Conservation (phyloP, 2,329 filamentous ascomycete genomes). For the Cordyceps fumosorosea region DNA sequence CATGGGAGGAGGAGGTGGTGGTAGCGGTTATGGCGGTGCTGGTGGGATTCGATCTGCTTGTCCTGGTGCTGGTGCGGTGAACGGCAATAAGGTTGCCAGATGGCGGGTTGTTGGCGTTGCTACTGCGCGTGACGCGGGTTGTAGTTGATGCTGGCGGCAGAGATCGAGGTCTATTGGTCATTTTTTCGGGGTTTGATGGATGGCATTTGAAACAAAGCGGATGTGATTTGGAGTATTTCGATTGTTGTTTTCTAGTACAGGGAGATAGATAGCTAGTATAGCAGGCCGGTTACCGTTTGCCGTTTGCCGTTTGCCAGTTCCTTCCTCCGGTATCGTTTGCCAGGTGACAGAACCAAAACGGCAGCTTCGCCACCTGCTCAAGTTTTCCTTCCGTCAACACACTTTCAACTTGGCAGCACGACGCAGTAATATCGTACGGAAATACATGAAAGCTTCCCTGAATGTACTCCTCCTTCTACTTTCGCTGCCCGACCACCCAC, state of each 20-base stretch:
- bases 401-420: not conserved
- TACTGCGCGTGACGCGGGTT: conserved; percentile 2
- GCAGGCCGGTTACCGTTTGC: not conserved
- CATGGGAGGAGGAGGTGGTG: not conserved
- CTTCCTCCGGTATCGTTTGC: not conserved
- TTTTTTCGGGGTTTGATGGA: not conserved
- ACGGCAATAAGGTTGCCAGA: not conserved
- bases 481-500: conserved; percentile 49
- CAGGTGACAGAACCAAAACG: conserved; percentile 4
- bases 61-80: not conserved
- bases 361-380: not conserved
- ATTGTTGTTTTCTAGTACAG: not conserved
- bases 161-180: conserved; percentile 8
- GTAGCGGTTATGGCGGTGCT: not conserved
- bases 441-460: not conserved
- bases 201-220: not conserved
- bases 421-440: not conserved
- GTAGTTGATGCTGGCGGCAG: not conserved
- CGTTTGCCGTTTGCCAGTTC: conserved; percentile 6
- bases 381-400: not conserved
- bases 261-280: not conserved
- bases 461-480: conserved; percentile 12
- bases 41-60: not conserved
- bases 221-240: not conserved
- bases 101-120: not conserved